These are phyloP conservation scores for Hypocrella siamensis DNA, from an alignment of 2,329 filamentous ascomycete species.

Conservation along the genomic window DNA sequence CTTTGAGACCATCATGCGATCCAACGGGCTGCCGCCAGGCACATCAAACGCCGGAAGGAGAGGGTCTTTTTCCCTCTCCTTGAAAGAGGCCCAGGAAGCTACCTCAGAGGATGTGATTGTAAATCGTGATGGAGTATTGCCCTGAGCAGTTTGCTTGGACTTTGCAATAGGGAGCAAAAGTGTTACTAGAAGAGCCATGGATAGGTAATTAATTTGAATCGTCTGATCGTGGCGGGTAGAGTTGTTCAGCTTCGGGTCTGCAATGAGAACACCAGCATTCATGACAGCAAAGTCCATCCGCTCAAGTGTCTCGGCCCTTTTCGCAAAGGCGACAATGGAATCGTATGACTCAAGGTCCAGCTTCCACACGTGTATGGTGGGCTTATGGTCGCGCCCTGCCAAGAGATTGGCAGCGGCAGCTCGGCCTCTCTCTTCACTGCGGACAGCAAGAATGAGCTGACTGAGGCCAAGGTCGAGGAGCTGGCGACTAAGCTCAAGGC, in stretches of 20 bases:
- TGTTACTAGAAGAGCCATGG: conserved; percentile 28
- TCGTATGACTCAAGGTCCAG: conserved; percentile 24
- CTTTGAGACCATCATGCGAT: conserved; percentile 11
- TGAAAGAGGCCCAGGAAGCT: conserved; percentile 7
- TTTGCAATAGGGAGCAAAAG: conserved; percentile 30
- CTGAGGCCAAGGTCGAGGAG: conserved; percentile 14
- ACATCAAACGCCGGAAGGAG: conserved; percentile 8
- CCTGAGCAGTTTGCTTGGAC: conserved; percentile 9
- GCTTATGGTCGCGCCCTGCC: neutral
- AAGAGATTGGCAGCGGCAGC: conserved; percentile 1
- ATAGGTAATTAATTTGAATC: conserved; percentile 34
- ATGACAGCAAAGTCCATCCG: conserved; percentile 22
- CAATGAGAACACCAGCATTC: conserved; percentile 13
- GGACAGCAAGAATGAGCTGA: conserved; percentile 19
- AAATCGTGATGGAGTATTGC: conserved; percentile 5
- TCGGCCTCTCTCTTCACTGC: conserved; percentile 14
- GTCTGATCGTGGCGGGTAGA: conserved; percentile 21
- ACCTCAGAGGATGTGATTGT: conserved; percentile 11
- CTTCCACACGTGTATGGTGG: conserved; percentile 12
- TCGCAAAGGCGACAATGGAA: conserved; percentile 21
- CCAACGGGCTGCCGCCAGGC: neutral
- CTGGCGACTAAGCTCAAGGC: conserved; percentile 17
- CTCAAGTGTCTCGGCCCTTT: conserved; percentile 12
- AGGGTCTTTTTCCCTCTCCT: conserved; percentile 5
- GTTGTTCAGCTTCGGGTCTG: conserved; percentile 7